Conservation (phyloP, 106 monocot genomes). For the Apostasia ramifera region DNA sequence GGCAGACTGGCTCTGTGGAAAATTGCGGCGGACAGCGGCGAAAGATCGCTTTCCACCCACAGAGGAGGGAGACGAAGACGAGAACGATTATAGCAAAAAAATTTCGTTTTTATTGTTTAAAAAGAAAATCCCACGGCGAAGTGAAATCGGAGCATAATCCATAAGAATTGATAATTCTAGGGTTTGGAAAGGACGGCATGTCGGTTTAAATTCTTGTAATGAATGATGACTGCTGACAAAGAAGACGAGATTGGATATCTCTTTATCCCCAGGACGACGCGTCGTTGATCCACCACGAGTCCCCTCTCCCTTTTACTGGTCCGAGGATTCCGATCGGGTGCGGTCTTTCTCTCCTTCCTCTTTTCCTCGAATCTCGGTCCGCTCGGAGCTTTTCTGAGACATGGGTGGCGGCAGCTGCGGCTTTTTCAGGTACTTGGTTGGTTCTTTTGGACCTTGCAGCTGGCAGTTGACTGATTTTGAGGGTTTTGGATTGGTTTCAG, state of each 20-base stretch:
- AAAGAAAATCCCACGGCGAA: too few species aligned
- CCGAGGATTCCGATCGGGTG: not conserved
- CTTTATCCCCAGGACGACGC: not conserved
- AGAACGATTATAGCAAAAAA: too few species aligned
- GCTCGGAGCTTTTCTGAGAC: not conserved
- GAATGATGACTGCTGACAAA: not conserved
- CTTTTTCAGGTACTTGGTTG: not conserved
- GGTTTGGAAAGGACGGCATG: not conserved
- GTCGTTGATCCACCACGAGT: too few species aligned
- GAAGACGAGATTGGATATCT: not conserved
- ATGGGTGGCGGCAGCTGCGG: not conserved
- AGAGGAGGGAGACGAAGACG: too few species aligned
- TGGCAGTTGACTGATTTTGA: slow-evolving; percentile 1
- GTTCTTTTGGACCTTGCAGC: not conserved
- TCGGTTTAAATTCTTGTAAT: not conserved
- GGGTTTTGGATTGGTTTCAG: not conserved
- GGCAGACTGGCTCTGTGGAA: too few species aligned
- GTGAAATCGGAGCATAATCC: too few species aligned
- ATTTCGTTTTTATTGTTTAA: too few species aligned
- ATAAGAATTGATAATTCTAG: slow-evolving; percentile 7
- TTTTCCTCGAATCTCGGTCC: not conserved
- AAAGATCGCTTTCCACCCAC: too few species aligned
- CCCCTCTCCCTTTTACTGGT: not conserved
- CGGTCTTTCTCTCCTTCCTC: not conserved
- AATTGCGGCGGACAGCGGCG: too few species aligned